phyloP scores from a whole-genome alignment of 139 green algal genomes.

The Spirogloea muscicola region DNA sequence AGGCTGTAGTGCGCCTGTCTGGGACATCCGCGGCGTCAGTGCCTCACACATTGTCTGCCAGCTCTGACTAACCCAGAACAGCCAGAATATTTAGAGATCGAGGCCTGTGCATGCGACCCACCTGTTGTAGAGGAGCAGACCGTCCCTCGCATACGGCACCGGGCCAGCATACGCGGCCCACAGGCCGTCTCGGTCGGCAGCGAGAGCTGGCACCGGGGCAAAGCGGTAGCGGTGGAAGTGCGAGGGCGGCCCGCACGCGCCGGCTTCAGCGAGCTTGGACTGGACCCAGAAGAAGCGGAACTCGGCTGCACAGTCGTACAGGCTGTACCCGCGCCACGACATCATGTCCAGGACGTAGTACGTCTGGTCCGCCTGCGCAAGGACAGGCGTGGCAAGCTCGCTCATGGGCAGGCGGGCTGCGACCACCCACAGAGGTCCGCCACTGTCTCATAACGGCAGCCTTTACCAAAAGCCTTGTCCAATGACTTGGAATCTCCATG shows the following conservation, averaged over 20 bases:
- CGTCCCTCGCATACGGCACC: conserved; percentile 66
- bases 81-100: conserved; percentile 4
- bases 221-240: conserved; percentile 42
- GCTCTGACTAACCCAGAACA: not conserved
- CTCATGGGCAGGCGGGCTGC: not conserved
- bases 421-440: not conserved
- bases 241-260: conserved; percentile 10
- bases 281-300: conserved; percentile 76
- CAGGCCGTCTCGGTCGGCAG: conserved; percentile 48
- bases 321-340: conserved; percentile 74
- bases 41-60: not conserved
- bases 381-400: not conserved
- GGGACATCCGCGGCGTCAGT: not conserved
- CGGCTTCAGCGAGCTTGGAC: conserved; percentile 61
- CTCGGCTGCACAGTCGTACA: conserved; percentile 78
- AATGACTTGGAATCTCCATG: not conserved
- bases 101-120: conserved; percentile 11
- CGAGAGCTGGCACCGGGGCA: conserved; percentile 4
- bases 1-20: conserved; percentile 71
- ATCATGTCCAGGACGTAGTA: conserved; percentile 77
- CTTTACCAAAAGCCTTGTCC: not conserved
- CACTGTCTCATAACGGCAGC: not conserved
- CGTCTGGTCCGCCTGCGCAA: conserved; percentile 37
- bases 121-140: conserved; percentile 64
- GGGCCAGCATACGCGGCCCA: conserved; percentile 15